Evolutionary conservation across 2,329 filamentous ascomycete species (phyloP).

Genomic region (Emmonsia crescens): DNA sequence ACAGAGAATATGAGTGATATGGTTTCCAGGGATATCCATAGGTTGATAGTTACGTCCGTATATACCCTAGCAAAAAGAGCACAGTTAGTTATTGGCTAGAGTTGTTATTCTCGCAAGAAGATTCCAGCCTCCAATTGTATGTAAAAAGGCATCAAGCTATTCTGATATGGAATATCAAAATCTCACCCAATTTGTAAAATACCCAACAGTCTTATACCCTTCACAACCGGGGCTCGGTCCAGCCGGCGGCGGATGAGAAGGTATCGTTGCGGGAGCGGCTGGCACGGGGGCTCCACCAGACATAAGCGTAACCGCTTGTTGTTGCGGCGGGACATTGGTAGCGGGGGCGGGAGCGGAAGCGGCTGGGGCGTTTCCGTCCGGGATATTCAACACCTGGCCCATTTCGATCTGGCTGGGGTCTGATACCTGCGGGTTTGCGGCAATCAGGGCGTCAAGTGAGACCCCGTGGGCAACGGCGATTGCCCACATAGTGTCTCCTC

Average conservation of each 20-base stretch:
- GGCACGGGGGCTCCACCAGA: neutral
- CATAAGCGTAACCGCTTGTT: neutral
- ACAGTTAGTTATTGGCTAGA: neutral
- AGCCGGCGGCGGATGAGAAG: neutral
- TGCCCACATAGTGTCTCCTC: constrained; percentile 19
- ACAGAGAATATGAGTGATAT: constrained; percentile 75
- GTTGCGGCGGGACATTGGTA: neutral
- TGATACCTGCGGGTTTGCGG: constrained; percentile 12
- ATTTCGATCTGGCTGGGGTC: constrained; percentile 10
- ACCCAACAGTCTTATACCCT: neutral
- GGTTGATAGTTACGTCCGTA: constrained; percentile 80
- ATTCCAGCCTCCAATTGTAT: neutral
- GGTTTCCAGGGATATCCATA: constrained; percentile 67
- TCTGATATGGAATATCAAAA: neutral
- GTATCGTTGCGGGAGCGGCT: neutral
- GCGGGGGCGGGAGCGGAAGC: neutral
- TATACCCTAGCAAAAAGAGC: constrained; percentile 48
- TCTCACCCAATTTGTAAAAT: neutral
- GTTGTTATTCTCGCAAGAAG: neutral
- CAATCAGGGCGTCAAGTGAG: constrained; percentile 11
- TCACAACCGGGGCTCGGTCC: neutral
- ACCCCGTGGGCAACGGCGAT: constrained; percentile 25
- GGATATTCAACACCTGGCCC: constrained; percentile 12
- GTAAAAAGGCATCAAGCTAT: neutral
- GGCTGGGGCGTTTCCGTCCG: neutral